Percentiles rank a stretch among this genome's conserved stretches.
Evolutionary conservation across 768 basidiomycete species (phyloP).

Genomic region (Hortiboletus flavorubellus): DNA sequence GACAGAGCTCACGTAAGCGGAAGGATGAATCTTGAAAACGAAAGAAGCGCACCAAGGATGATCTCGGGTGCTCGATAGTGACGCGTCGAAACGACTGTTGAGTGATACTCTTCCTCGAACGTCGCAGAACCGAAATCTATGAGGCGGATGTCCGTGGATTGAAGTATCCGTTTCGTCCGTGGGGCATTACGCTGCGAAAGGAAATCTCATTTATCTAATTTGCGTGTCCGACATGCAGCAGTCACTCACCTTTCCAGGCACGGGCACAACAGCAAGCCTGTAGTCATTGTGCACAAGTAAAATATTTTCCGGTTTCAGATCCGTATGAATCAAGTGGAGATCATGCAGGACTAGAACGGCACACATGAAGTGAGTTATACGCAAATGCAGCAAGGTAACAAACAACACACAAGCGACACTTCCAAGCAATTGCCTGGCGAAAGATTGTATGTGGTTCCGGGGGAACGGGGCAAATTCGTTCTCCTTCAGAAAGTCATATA

Average conservation of each 20-base stretch:
- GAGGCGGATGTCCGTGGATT: slow-evolving; percentile 87
- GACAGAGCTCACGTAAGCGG: slow-evolving; percentile 8
- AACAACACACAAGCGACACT: slow-evolving; percentile 85
- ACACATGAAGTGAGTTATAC: slow-evolving; percentile 1
- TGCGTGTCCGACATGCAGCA: not conserved
- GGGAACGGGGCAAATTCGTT: slow-evolving; percentile 97
- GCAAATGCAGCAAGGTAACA: not conserved
- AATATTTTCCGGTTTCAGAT: slow-evolving; percentile 99
- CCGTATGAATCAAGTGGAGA: slow-evolving; percentile 90
- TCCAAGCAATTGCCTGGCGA: slow-evolving; percentile 86
- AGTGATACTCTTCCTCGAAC: slow-evolving; percentile 97
- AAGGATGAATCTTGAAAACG: slow-evolving; percentile 13
- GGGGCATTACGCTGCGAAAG: slow-evolving; percentile 55
- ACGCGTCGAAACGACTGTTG: slow-evolving; percentile 94
- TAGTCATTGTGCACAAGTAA: slow-evolving; percentile 86
- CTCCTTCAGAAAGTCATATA: slow-evolving; percentile 98
- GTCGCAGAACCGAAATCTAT: slow-evolving; percentile 99
- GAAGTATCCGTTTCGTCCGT: slow-evolving; percentile 73
- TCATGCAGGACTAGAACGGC: slow-evolving; percentile 75
- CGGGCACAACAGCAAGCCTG: slow-evolving; percentile 54
- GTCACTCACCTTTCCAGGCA: slow-evolving; percentile 59
- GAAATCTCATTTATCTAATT: slow-evolving; percentile 12
- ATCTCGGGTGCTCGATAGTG: slow-evolving; percentile 99
- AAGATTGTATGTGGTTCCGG: slow-evolving; percentile 92
- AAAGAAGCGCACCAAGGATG: slow-evolving; percentile 74